Evolutionary conservation across 495 filamentous ascomycete species (phyloP).

Genomic region (Parachaetomium inaequale): DNA sequence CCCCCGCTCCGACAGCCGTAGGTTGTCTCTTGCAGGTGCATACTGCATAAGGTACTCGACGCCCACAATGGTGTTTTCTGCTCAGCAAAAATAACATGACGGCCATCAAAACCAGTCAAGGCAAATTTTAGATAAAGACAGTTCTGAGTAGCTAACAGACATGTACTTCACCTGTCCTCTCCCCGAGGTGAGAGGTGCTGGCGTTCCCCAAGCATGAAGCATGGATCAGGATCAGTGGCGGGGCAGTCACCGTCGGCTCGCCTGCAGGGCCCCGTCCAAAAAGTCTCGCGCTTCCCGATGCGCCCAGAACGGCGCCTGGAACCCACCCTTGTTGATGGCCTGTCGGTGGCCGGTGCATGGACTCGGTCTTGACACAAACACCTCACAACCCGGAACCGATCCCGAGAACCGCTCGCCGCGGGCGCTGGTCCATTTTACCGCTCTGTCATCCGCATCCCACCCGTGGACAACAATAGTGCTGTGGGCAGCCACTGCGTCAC

Average conservation of each 20-base stretch:
- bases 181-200: too few species aligned
- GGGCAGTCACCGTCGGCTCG: not conserved
- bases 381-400: conserved; percentile 15
- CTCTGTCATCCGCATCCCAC: not conserved
- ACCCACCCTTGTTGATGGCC: not conserved
- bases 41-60: too few species aligned
- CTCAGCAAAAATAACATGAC: too few species aligned
- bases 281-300: not conserved
- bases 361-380: conserved; percentile 13
- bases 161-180: too few species aligned
- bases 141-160: too few species aligned
- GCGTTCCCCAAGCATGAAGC: not conserved
- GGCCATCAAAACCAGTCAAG: too few species aligned
- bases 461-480: not conserved
- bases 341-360: not conserved
- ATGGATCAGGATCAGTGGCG: not conserved
- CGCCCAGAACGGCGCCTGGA: not conserved
- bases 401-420: not conserved
- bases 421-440: not conserved
- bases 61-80: too few species aligned
- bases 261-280: not conserved
- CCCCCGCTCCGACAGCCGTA: too few species aligned
- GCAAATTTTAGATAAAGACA: too few species aligned
- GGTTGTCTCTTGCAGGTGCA: too few species aligned
- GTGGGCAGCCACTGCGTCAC: conserved; percentile 7